Base-by-base conservation (phyloP, 2,329 filamentous ascomycete genomes). In the Claviceps sp. region DNA sequence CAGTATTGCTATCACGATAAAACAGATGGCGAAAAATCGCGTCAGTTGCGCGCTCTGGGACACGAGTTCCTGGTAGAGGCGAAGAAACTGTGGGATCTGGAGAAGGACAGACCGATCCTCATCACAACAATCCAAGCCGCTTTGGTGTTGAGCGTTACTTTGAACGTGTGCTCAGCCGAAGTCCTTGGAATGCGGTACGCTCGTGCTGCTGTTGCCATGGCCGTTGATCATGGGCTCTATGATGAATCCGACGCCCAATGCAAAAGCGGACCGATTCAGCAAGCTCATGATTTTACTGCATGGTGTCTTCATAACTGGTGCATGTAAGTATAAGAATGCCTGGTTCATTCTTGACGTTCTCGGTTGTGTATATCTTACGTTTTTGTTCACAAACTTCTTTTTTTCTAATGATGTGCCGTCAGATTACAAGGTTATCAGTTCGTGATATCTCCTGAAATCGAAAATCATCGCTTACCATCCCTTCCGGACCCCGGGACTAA, bases 21-120 rank as follows among this genome's bases (percentile, higher is more conserved):
- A 24, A 3, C n/a, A 11, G 54, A 58, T 5, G 59, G 62, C 3
- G 58, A 57, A 36, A 57, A 62, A 20, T 60, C 57, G 43, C 63
- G 61, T 60, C 60, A 58, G 13, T 59, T 63, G 3, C 47, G 59
- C 13, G 64, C 56, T 6, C 52, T 63, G 1, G 57, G 54, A 0
- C 66, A 66, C 42, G 57, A 58, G 7, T 65, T 67, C n/a, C 49
- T 64, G 8, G 60, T 63, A 1, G 63, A 67, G 55, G 61, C 65
- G 4, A 60, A 58, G 9, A 58, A 62, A 9, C 57, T 67, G 7
- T 62, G 63, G 59, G 61, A 67, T 11, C 52, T 62, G 1, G 61
- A 65, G 43, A 52, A 56, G 51, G 54, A 55, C 18, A 47, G 54
- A 6, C 47, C 47, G 4, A 47, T 52, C 1, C 55, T 54, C 16